A percentile compares a stretch with the other conserved stretches of the same genome.
phyloP scores from a whole-genome alignment of 2,329 filamentous ascomycete species.

The Fusarium setosum region DNA sequence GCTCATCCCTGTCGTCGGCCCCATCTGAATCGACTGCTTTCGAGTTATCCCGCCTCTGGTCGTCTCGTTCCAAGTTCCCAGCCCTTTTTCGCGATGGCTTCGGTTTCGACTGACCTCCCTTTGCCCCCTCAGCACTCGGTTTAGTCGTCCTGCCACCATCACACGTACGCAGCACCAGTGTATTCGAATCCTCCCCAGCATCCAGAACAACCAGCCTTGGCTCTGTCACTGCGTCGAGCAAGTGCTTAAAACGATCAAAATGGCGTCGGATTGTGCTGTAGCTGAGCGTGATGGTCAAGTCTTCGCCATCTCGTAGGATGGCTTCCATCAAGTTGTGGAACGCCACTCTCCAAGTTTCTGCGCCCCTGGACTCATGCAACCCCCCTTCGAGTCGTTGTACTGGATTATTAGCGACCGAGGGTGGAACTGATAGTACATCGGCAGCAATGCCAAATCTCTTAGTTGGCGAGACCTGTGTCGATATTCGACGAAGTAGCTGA shows the following conservation, averaged over 20 bases:
- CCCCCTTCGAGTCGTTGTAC: conserved; percentile 36
- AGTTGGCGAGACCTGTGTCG: conserved; percentile 56
- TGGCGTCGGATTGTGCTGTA: conserved; percentile 66
- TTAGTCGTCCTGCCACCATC: conserved; percentile 8
- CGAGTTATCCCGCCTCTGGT: background rate
- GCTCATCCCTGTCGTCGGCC: conserved; percentile 3
- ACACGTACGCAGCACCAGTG: conserved; percentile 53
- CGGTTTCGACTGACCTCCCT: conserved; percentile 5
- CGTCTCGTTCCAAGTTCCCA: background rate
- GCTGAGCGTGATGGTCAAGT: conserved; percentile 67
- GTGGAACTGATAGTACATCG: conserved; percentile 41
- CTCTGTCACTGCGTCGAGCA: conserved; percentile 63
- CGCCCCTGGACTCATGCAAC: conserved; percentile 37
- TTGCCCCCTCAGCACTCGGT: background rate
- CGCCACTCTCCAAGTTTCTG: conserved; percentile 63
- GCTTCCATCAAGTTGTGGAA: conserved; percentile 68
- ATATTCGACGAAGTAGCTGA: conserved; percentile 57
- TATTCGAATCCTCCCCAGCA: conserved; percentile 60
- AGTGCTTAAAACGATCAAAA: conserved; percentile 59
- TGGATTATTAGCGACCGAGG: conserved; percentile 22
- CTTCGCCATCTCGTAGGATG: conserved; percentile 69
- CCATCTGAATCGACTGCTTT: conserved; percentile 10
- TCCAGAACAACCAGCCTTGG: conserved; percentile 67
- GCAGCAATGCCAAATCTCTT: conserved; percentile 57
- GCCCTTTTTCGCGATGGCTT: background rate